Base-by-base conservation (phyloP, 768 basidiomycete species). In the Tylopilus rubrobrunneus region DNA sequence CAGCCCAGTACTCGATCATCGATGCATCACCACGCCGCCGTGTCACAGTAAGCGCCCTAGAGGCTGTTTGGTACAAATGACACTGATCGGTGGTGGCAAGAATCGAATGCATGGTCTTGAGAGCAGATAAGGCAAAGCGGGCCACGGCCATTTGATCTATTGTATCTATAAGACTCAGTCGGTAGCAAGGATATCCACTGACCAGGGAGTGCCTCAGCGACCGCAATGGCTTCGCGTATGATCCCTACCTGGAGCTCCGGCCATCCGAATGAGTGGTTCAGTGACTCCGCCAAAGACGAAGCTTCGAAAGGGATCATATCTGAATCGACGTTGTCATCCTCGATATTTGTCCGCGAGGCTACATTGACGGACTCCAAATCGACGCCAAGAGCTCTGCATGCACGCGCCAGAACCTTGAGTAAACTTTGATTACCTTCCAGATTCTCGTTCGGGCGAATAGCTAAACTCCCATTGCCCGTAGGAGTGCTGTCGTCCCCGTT, bases 141-240 rank as follows among this genome's bases (percentile, higher is more conserved):
- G 93, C 86, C 45, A 97, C 89, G 3, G 87, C 79, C 39, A 84
- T 77, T 62, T 91, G 85, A 71, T 98, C 96, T 95, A 62, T 23
- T 36, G 44, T 55, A 48, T 45, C 25, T 53, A 49, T 52, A 28
- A 52, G 52, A 52, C 45, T 19, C 21, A 15, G 50, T 47, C 28
- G 14, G 27, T 11, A 36, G 41, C 25, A 34, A 49, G 29, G 27
- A 39, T 46, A 47, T 52, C 47, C 10, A 71, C 79, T 50, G 56
- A 92, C 94, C 93, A 52, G 96, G 93, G 23, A 99, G 73, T 14
- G 92, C 84, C 69, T 98, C 92, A 2, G 92, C 90, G 3, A 98
- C 85, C 0, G 89, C 86, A 21, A 98, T 85, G 1, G 93, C 92
- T 67, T 98, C 97, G 36, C 92, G 82, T 21, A 98, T 78, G n/a